Conservation (phyloP, 768 basidiomycete genomes). For the Boletus subcaerulescens region DNA sequence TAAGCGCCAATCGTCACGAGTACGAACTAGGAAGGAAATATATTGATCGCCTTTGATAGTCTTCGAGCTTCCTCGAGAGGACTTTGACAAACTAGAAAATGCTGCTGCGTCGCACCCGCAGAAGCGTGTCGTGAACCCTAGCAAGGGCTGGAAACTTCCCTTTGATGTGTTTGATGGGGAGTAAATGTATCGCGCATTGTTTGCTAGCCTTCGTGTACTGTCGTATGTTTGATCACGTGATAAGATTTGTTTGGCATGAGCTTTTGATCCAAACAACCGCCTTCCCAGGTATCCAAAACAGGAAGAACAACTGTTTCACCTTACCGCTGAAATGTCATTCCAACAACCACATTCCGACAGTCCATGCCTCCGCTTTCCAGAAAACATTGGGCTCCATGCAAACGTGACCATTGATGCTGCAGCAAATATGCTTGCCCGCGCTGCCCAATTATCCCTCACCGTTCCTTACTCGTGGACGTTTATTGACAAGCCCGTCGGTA, state of each 20-base stretch:
- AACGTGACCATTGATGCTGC: slow-evolving; percentile 57
- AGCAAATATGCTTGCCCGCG: slow-evolving; percentile 57
- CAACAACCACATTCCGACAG: slow-evolving; percentile 55
- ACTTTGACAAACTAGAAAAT: slow-evolving; percentile 40
- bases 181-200: neutral
- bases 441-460: slow-evolving; percentile 50
- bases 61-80: slow-evolving; percentile 34
- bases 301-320: slow-evolving; percentile 1
- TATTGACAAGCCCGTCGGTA: slow-evolving; percentile 76
- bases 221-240: slow-evolving; percentile 8
- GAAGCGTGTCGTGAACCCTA: slow-evolving; percentile 55
- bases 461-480: slow-evolving; percentile 71
- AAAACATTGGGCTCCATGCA: slow-evolving; percentile 55
- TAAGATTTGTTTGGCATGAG: slow-evolving; percentile 24
- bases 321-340: slow-evolving; percentile 25
- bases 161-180: slow-evolving; percentile 62
- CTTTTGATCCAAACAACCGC: slow-evolving; percentile 32
- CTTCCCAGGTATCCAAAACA: slow-evolving; percentile 8
- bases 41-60: slow-evolving; percentile 16
- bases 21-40: too few species aligned
- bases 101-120: slow-evolving; percentile 50
- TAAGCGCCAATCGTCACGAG: slow-evolving; percentile 18
- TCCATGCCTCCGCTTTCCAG: slow-evolving; percentile 69
- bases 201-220: too few species aligned
- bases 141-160: slow-evolving; percentile 54